These are phyloP conservation scores for Trichoderma oligosporum DNA, from an alignment of 2,329 filamentous ascomycete genomes.

Conservation along the genomic window DNA sequence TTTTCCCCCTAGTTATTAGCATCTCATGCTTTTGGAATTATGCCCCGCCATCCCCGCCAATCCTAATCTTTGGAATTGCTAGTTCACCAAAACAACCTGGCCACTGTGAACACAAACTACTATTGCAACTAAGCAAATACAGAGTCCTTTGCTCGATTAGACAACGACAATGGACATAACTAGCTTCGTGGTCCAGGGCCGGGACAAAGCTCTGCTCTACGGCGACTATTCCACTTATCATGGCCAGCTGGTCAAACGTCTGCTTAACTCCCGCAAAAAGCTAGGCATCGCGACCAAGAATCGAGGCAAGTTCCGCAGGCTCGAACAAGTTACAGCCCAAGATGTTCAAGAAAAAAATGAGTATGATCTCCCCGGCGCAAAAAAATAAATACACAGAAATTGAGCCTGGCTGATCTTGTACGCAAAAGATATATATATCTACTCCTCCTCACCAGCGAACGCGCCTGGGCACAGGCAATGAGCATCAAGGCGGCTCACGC, in stretches of 20 bases:
- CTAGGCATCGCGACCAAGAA: conserved; percentile 79
- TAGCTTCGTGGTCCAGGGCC: conserved; percentile 70
- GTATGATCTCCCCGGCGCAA: conserved; percentile 53
- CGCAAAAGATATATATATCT: conserved; percentile 66
- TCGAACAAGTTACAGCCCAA: conserved; percentile 65
- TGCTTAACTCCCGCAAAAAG: conserved; percentile 80
- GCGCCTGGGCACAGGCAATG: conserved; percentile 95
- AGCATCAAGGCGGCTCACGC: conserved; percentile 82
- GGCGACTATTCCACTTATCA: conserved; percentile 88
- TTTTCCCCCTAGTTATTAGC: neutral
- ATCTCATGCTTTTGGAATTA: neutral
- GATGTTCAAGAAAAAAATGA: conserved; percentile 72
- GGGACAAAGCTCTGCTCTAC: conserved; percentile 79
- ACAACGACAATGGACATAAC: conserved; percentile 90
- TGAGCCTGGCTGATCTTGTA: neutral
- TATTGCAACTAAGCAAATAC: neutral
- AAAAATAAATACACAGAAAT: neutral
- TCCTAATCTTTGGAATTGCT: conserved; percentile 4
- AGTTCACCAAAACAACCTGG: conserved; percentile 10
- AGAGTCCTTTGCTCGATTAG: too few species aligned
- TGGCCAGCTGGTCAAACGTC: conserved; percentile 70
- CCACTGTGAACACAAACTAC: neutral
- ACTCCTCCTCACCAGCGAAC: conserved; percentile 80
- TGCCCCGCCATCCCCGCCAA: conserved; percentile 13
- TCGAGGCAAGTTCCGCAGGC: conserved; percentile 78